Conservation (phyloP, 306 rosid genomes). For the Malus sylvestris region DNA sequence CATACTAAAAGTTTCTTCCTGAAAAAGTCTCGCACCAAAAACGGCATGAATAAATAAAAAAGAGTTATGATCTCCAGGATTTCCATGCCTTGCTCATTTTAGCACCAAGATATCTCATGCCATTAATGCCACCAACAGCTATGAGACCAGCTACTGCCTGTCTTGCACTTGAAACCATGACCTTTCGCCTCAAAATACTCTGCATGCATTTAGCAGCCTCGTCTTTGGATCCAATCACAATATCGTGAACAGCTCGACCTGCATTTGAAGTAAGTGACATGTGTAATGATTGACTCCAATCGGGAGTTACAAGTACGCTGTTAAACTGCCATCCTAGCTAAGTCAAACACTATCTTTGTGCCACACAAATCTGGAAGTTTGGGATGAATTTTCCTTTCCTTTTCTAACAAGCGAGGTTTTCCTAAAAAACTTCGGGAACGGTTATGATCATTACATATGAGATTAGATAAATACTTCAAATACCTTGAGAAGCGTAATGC, state of each 20-base stretch:
- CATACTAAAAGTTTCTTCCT: neutral
- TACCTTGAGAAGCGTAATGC: neutral
- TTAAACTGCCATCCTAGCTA: neutral
- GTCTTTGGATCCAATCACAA: slow-evolving; percentile 46
- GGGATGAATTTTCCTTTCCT: too few relatives aligned
- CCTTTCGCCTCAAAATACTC: slow-evolving; percentile 54
- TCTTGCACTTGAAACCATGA: slow-evolving; percentile 84
- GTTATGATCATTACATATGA: neutral
- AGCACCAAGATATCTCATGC: slow-evolving; percentile 49
- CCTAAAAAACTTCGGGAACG: neutral
- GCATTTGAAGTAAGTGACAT: slow-evolving; percentile 10
- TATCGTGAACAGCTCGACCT: slow-evolving; percentile 41
- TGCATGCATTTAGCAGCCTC: slow-evolving; percentile 70
- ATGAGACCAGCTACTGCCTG: slow-evolving; percentile 78
- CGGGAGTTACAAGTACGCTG: neutral
- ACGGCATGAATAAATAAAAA: neutral
- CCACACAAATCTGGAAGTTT: neutral
- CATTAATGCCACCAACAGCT: slow-evolving; percentile 65
- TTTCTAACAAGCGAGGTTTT: neutral
- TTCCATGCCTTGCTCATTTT: slow-evolving; percentile 81
- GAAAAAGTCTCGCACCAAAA: neutral
- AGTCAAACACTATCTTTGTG: neutral
- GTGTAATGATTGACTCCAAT: neutral
- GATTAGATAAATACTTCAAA: slow-evolving; percentile 4
- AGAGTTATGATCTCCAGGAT: slow-evolving; percentile 43